Conservation (phyloP, 805 yeast genomes). For the Groenewaldozyma tartarivorans region DNA sequence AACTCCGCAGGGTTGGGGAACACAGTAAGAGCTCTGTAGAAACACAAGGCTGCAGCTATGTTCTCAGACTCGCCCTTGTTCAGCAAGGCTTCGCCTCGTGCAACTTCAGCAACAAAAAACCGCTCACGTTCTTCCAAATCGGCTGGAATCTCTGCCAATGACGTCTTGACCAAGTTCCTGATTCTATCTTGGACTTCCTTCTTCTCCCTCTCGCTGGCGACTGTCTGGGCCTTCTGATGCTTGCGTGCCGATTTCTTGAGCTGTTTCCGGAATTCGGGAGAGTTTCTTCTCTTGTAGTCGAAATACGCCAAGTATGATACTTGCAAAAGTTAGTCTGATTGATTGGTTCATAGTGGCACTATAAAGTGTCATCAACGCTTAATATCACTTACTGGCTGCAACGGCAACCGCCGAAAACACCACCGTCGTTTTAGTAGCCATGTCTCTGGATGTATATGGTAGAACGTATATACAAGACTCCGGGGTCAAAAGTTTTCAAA, state of each 20-base stretch:
- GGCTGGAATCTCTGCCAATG: conserved; percentile 62
- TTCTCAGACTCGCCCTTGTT: conserved; percentile 50
- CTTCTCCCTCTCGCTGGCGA: conserved; percentile 50
- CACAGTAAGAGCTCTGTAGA: conserved; percentile 86
- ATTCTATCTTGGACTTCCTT: conserved; percentile 46
- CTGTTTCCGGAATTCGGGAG: conserved; percentile 69
- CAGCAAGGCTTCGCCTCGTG: conserved; percentile 75
- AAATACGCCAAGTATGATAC: conserved; percentile 70
- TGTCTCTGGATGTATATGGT: too few species aligned
- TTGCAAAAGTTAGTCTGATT: conserved; percentile 7
- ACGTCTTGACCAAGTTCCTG: conserved; percentile 50
- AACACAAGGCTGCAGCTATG: conserved; percentile 75
- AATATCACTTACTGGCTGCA: neutral
- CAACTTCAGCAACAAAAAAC: conserved; percentile 74
- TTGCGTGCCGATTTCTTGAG: conserved; percentile 55
- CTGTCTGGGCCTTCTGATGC: conserved; percentile 49
- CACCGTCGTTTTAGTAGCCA: neutral
- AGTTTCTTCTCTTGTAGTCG: conserved; percentile 83
- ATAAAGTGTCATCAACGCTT: too few species aligned
- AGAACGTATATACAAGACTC: too few species aligned
- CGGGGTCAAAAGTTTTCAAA: too few species aligned
- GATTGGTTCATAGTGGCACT: too few species aligned
- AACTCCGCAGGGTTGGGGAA: conserved; percentile 94
- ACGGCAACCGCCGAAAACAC: neutral
- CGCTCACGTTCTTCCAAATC: conserved; percentile 62